phyloP scores from a whole-genome alignment of 495 filamentous ascomycete genomes.

The Penicillium manginii region DNA sequence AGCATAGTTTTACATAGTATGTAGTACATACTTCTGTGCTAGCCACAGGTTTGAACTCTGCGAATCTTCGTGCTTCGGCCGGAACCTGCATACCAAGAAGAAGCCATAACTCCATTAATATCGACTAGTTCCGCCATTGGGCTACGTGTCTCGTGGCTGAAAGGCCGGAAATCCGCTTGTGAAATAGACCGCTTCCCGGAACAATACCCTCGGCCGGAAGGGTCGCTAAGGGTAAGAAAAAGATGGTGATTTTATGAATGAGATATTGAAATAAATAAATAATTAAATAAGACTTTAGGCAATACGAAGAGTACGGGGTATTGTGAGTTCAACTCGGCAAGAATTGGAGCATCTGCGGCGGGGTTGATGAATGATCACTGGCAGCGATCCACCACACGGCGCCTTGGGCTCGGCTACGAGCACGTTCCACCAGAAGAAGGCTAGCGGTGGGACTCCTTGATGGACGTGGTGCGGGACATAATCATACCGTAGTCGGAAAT shows the following conservation, averaged over 20 bases:
- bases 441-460: not conserved
- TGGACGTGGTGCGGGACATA: not conserved
- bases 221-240: not conserved
- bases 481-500: not conserved
- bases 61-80: not conserved
- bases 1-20: not conserved
- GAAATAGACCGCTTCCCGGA: not conserved
- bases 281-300: not conserved
- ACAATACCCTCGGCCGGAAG: not conserved
- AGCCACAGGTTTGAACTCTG: not conserved
- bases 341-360: slow-evolving; percentile 1
- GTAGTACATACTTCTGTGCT: not conserved
- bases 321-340: not conserved
- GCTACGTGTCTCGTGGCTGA: not conserved
- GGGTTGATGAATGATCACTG: not conserved
- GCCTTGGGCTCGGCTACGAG: slow-evolving; percentile 4
- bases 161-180: too few species aligned
- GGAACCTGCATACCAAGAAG: not conserved
- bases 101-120: not conserved
- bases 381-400: slow-evolving; percentile 5
- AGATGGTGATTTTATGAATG: not conserved
- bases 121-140: not conserved
- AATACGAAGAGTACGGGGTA: not conserved
- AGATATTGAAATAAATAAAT: not conserved
- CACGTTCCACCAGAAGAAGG: slow-evolving; percentile 10